A percentile compares a stretch with the other conserved stretches of the same genome.
Evolutionary conservation across 768 basidiomycete species (phyloP).

Genomic region (Tephrocybe sp.): DNA sequence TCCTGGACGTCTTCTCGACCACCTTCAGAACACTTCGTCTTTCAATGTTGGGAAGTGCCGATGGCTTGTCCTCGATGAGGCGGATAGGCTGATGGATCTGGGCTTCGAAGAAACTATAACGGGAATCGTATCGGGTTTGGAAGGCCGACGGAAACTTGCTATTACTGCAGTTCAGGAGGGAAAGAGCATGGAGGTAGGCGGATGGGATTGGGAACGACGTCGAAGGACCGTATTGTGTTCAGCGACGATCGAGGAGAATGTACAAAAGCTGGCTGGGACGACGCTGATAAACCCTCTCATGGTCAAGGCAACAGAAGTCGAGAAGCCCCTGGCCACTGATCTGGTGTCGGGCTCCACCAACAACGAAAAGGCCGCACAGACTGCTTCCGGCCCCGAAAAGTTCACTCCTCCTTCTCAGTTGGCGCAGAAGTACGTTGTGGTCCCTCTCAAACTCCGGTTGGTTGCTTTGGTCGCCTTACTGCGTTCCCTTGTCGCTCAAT

Average conservation of each 20-base stretch:
- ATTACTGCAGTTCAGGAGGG: constrained; percentile 65
- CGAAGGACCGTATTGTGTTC: constrained; percentile 93
- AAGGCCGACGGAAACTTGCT: constrained; percentile 79
- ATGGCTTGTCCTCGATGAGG: constrained; percentile 97
- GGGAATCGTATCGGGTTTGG: constrained; percentile 84
- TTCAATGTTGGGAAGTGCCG: constrained; percentile 92
- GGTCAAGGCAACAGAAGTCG: constrained; percentile 70
- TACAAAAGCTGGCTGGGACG: constrained; percentile 88
- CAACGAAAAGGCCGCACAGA: constrained; percentile 16
- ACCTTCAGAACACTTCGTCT: constrained; percentile 91
- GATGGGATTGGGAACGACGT: constrained; percentile 79
- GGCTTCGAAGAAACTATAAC: constrained; percentile 96
- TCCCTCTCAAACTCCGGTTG: constrained; percentile 91
- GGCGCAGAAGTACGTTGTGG: constrained; percentile 85
- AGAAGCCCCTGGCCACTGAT: constrained; percentile 25
- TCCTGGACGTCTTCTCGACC: constrained; percentile 92
- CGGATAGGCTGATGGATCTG: constrained; percentile 95
- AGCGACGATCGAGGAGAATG: constrained; percentile 93
- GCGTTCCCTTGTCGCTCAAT: constrained; percentile 72
- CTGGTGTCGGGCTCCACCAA: constrained; percentile 17
- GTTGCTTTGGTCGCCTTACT: constrained; percentile 88
- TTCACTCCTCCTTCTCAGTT: constrained; percentile 96
- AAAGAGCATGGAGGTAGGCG: constrained; percentile 71
- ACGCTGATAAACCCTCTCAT: constrained; percentile 78
- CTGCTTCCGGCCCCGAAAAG: constrained; percentile 40